A percentile compares a stretch with the other conserved stretches of the same genome.
Evolutionary conservation across 2,329 filamentous ascomycete genomes (phyloP).

Genomic region (Xylariales sp.): DNA sequence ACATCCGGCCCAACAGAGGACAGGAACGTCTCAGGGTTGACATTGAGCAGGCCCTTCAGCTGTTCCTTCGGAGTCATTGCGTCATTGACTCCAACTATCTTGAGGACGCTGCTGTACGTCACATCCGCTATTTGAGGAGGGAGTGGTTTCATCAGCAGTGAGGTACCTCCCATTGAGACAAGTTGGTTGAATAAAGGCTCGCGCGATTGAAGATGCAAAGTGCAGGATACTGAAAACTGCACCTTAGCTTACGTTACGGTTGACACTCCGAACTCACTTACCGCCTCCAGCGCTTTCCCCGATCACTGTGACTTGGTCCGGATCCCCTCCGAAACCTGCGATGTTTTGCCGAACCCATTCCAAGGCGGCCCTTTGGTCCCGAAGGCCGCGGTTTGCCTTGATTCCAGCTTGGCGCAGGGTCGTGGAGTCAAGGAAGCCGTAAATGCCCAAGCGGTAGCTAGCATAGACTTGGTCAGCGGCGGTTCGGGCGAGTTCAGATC

Average conservation of each 20-base stretch:
- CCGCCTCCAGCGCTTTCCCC: constrained; percentile 1
- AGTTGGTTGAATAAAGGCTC: not conserved
- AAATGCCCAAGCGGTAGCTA: not conserved
- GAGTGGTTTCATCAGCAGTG: not conserved
- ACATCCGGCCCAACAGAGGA: not conserved
- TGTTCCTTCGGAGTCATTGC: not conserved
- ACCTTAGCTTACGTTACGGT: not conserved
- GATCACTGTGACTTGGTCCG: not conserved
- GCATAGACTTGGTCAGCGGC: no score
- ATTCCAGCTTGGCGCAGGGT: not conserved
- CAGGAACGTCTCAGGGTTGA: not conserved
- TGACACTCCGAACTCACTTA: not conserved
- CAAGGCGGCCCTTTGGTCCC: not conserved
- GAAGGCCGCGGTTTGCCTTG: not conserved
- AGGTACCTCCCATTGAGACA: not conserved
- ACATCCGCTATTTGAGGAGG: not conserved
- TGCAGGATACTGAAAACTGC: not conserved
- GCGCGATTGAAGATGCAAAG: not conserved
- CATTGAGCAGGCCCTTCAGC: not conserved
- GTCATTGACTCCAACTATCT: not conserved
- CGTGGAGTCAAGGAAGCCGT: not conserved
- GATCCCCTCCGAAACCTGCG: not conserved
- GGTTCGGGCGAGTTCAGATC: no score
- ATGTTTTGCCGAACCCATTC: not conserved
- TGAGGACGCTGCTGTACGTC: not conserved